Evolutionary conservation across 1,284 basidiomycete species (phyloP).

Genomic region (Amylostereum areolatum): DNA sequence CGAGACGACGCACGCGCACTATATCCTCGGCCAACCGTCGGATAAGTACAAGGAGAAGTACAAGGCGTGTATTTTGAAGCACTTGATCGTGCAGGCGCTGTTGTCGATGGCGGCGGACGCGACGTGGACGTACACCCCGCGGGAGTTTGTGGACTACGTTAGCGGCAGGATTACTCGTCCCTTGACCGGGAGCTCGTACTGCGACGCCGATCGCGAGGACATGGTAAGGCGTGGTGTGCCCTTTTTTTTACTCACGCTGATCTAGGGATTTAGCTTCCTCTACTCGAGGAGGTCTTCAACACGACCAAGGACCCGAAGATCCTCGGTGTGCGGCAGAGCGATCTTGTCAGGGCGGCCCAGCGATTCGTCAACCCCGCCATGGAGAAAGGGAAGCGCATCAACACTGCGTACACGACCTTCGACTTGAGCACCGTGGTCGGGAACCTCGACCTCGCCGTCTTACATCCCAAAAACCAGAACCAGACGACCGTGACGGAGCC

Average conservation of each 20-base stretch:
- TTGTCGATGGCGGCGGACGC: conserved; percentile 19
- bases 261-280: no score
- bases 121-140: conserved; percentile 1
- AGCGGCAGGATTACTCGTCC: conserved; percentile 10
- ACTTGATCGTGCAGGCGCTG: conserved; percentile 41
- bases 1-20: conserved; percentile 55
- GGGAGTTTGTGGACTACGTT: conserved; percentile 8
- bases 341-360: no score
- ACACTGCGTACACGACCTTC: no score
- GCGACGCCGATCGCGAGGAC: conserved; percentile 6
- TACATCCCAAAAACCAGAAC: conserved; percentile 48
- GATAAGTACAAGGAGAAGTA: conserved; percentile 38
- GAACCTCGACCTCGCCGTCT: conserved; percentile 47
- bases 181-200: not conserved
- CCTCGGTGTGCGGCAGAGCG: not conserved
- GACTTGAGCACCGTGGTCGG: conserved; percentile 15
- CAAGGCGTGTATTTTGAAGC: conserved; percentile 41
- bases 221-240: conserved; percentile 8
- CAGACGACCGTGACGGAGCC: conserved; percentile 55
- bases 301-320: not conserved
- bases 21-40: conserved; percentile 46
- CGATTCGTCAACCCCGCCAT: not conserved
- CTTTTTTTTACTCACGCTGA: no score
- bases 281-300: no score
- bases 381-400: not conserved